Conservation (phyloP, 1,284 basidiomycete species). For the Cutaneotrichosporon mucoides region DNA sequence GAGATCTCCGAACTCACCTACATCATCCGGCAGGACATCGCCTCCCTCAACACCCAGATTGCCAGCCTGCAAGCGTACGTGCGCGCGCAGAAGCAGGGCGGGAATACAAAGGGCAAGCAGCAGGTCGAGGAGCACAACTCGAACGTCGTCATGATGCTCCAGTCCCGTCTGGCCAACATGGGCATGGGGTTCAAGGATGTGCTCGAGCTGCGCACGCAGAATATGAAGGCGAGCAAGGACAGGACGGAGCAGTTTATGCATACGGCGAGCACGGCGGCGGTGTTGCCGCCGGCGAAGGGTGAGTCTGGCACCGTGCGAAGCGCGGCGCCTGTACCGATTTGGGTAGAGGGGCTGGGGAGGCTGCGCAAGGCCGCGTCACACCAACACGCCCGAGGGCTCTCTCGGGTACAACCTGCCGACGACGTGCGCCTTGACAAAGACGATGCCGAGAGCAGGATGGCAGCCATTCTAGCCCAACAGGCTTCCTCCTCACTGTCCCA, state of each 20-base stretch:
- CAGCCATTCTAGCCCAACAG: too few species aligned
- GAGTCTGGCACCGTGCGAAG: constrained; percentile 25
- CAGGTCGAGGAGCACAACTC: constrained; percentile 92
- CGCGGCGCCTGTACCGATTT: too few species aligned
- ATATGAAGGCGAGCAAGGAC: constrained; percentile 99
- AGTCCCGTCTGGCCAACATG: constrained; percentile 90
- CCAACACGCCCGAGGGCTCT: too few species aligned
- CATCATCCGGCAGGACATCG: constrained; percentile 99
- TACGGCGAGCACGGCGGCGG: constrained; percentile 68
- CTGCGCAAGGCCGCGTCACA: too few species aligned
- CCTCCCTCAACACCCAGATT: constrained; percentile 93
- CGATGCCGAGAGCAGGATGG: too few species aligned
- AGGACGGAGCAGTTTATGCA: constrained; percentile 97
- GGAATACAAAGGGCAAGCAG: constrained; percentile 52
- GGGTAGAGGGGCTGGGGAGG: too few species aligned
- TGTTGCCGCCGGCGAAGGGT: constrained; percentile 62
- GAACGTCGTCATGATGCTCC: constrained; percentile 95
- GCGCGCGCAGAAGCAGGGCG: constrained; percentile 43
- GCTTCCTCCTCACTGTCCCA: too few species aligned
- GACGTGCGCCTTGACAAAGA: too few species aligned
- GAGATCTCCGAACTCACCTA: constrained; percentile 99
- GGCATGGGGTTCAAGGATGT: constrained; percentile 99
- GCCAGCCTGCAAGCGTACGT: constrained; percentile 79
- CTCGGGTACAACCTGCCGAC: too few species aligned
- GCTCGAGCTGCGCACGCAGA: constrained; percentile 92